phyloP scores from a whole-genome alignment of 805 yeast genomes.

The Brettanomyces bruxellensis region DNA sequence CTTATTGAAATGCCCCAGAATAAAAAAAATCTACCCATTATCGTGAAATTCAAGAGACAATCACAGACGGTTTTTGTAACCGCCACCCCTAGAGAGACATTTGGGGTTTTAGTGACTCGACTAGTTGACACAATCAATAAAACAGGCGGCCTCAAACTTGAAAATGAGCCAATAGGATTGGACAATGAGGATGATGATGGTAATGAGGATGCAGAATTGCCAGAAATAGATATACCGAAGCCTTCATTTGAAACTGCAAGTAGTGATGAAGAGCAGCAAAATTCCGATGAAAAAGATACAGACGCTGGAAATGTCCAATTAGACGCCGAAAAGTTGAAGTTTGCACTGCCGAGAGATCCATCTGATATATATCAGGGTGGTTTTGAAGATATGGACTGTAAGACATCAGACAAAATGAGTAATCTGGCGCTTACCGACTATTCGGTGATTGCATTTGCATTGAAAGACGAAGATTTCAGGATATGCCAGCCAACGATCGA shows the following conservation, averaged over 20 bases:
- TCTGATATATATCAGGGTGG: conserved; percentile 12
- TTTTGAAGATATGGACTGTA: conserved; percentile 13
- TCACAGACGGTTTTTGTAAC: conserved; percentile 26
- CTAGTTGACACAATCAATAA: conserved; percentile 32
- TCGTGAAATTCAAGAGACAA: conserved; percentile 26
- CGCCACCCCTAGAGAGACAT: conserved; percentile 14
- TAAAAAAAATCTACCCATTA: conserved; percentile 10
- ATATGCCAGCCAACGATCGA: conserved; percentile 11
- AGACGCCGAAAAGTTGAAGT: conserved; percentile 18
- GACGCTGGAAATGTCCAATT: conserved; percentile 6
- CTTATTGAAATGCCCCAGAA: conserved; percentile 10
- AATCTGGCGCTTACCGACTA: conserved; percentile 29
- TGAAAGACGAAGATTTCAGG: conserved; percentile 28
- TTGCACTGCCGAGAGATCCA: conserved; percentile 35
- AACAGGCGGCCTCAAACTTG: conserved; percentile 38
- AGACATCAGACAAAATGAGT: conserved; percentile 22
- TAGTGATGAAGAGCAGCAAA: conserved; percentile 20
- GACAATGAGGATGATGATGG: conserved; percentile 20
- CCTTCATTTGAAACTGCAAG: conserved; percentile 26
- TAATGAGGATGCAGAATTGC: conserved; percentile 8
- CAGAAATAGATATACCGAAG: conserved; percentile 32
- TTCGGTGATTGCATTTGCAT: conserved; percentile 33
- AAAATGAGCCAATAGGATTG: conserved; percentile 19
- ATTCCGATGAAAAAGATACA: conserved; percentile 12
- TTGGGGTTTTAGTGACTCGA: conserved; percentile 18